Conservation (phyloP, 805 yeast genomes). For the Myxozyma kluyveri region DNA sequence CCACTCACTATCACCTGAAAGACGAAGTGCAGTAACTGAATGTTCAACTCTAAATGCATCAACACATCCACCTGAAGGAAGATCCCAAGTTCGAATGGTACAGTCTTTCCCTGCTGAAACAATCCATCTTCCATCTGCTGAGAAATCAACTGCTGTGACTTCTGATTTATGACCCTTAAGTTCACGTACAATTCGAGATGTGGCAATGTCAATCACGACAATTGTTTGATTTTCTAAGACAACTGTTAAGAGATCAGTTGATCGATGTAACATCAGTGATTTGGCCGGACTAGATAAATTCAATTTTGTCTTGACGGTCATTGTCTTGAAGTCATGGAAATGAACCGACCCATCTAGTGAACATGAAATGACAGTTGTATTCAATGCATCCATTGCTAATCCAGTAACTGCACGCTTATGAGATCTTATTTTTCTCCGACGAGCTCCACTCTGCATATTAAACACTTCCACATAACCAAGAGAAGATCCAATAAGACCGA, state of each 20-base stretch:
- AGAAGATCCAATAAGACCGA: conserved; percentile 86
- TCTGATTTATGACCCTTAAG: conserved; percentile 87
- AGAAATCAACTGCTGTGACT: conserved; percentile 81
- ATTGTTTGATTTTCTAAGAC: conserved; percentile 84
- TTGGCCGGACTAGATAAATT: conserved; percentile 76
- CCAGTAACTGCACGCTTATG: conserved; percentile 73
- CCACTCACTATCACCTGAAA: conserved; percentile 85
- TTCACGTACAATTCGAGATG: conserved; percentile 80
- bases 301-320: conserved; percentile 63
- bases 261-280: conserved; percentile 68
- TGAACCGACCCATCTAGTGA: conserved; percentile 89
- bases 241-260: conserved; percentile 80
- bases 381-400: conserved; percentile 83
- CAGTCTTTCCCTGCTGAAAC: conserved; percentile 79
- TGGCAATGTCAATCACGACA: conserved; percentile 74
- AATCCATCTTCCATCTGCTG: conserved; percentile 95
- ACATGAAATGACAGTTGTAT: conserved; percentile 77
- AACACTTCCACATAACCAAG: conserved; percentile 80
- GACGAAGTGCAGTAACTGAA: conserved; percentile 76
- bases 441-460: conserved; percentile 87
- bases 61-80: conserved; percentile 94
- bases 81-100: conserved; percentile 93
- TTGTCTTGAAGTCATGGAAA: conserved; percentile 77
- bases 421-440: conserved; percentile 64
- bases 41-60: conserved; percentile 79